These are phyloP conservation scores for Prunus kanzakura DNA, from an alignment of 306 rosid genomes.

Conservation along the genomic window DNA sequence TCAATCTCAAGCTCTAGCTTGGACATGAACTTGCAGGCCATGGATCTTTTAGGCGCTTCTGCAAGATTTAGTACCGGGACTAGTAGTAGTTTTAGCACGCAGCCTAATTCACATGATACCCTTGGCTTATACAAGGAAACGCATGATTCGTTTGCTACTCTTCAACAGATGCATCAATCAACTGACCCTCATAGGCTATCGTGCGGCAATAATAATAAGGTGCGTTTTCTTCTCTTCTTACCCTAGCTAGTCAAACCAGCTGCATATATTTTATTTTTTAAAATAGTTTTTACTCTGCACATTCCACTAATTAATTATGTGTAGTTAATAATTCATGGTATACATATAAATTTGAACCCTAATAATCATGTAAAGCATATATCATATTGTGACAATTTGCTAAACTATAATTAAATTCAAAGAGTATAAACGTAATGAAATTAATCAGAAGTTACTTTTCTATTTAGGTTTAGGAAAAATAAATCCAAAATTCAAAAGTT, in stretches of 20 bases:
- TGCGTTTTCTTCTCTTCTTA: slow-evolving; percentile 23
- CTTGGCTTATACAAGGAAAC: slow-evolving; percentile 22
- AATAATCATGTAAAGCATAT: too few species aligned
- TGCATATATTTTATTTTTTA: too few species aligned
- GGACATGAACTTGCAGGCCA: slow-evolving; percentile 46
- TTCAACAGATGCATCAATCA: slow-evolving; percentile 41
- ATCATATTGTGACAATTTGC: neutral
- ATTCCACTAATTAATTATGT: too few species aligned
- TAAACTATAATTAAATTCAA: neutral
- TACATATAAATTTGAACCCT: too few species aligned
- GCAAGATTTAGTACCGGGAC: slow-evolving; percentile 10
- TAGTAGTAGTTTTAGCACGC: slow-evolving; percentile 11
- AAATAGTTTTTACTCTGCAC: too few species aligned
- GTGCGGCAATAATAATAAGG: slow-evolving; percentile 13
- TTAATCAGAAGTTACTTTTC: neutral
- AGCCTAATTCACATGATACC: slow-evolving; percentile 26
- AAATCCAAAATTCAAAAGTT: neutral
- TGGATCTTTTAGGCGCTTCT: slow-evolving; percentile 41
- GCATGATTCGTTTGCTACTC: slow-evolving; percentile 33
- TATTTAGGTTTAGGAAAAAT: too few species aligned
- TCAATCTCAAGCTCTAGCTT: slow-evolving; percentile 27
- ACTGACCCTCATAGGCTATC: slow-evolving; percentile 23
- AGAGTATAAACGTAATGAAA: neutral
- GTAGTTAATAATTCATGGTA: too few species aligned
- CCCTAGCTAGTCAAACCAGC: too few species aligned